Evolutionary conservation across 2,329 filamentous ascomycete species (phyloP).

Genomic region (Berkeleyomyces rouxiae): DNA sequence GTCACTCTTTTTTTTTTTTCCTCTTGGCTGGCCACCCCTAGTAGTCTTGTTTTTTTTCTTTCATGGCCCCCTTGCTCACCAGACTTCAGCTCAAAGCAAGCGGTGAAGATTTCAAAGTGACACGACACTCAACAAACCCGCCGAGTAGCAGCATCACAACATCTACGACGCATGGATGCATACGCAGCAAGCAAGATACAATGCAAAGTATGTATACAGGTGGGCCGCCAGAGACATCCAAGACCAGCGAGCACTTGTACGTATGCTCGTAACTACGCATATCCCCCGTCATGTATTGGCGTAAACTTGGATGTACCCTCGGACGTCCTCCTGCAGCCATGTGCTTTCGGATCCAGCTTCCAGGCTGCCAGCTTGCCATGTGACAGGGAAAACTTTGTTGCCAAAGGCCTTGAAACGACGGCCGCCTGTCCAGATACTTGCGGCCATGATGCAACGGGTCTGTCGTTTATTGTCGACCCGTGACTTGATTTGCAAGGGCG

Average conservation of each 20-base stretch:
- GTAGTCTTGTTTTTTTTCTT: not conserved
- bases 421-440: not conserved
- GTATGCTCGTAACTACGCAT: too few relatives aligned
- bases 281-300: too few relatives aligned
- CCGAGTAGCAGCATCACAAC: not conserved
- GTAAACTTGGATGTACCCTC: not conserved
- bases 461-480: not conserved
- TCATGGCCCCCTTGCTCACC: not conserved
- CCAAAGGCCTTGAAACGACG: not conserved
- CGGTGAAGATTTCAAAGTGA: not conserved
- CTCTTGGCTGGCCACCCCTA: not conserved
- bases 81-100: not conserved
- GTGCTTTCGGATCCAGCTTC: not conserved
- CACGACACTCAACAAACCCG: not conserved
- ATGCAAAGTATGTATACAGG: not conserved
- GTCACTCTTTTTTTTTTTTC: not conserved
- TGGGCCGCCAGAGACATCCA: too few relatives aligned
- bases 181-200: not conserved
- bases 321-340: not conserved
- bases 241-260: too few relatives aligned
- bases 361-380: slow-evolving; percentile 2
- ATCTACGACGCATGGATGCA: not conserved
- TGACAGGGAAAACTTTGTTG: not conserved
- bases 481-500: not conserved
- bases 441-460: not conserved